Percentiles rank a stretch among this genome's conserved stretches.
Evolutionary conservation across 78 protist species (phyloP).

Genomic region (Dictyostelium intermedium): DNA sequence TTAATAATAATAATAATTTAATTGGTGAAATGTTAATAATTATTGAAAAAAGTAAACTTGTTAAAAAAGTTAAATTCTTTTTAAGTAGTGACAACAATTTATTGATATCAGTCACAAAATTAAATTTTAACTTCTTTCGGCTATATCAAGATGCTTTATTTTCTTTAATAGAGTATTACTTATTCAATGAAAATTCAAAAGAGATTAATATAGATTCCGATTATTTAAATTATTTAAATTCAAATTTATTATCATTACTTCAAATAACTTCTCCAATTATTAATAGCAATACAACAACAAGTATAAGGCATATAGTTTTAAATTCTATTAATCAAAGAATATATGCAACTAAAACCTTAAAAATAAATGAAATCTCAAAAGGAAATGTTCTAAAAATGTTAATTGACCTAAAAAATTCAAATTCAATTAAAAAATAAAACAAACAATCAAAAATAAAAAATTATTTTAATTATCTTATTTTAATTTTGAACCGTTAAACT

Average conservation of each 20-base stretch:
- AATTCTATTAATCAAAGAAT: constrained; percentile 8
- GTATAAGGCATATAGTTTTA: neutral
- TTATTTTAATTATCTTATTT: too few relatives aligned
- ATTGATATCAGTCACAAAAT: neutral
- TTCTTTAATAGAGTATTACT: neutral
- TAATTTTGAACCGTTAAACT: too few relatives aligned
- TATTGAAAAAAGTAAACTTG: neutral
- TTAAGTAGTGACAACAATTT: neutral
- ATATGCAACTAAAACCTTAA: neutral
- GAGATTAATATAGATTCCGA: neutral
- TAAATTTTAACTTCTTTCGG: neutral
- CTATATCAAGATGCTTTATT: neutral
- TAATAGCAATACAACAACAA: neutral
- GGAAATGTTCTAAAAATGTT: neutral
- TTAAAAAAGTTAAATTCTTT: neutral
- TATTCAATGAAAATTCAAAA: neutral
- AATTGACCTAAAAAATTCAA: neutral
- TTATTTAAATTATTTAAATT: neutral
- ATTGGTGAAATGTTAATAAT: neutral
- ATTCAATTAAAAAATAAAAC: neutral
- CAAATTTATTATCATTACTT: neutral
- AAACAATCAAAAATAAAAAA: neutral
- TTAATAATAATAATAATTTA: neutral
- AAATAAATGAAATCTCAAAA: neutral
- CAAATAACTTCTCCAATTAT: neutral